Evolutionary conservation across 2,329 filamentous ascomycete species (phyloP).

Genomic region (Aspergillus sp.): DNA sequence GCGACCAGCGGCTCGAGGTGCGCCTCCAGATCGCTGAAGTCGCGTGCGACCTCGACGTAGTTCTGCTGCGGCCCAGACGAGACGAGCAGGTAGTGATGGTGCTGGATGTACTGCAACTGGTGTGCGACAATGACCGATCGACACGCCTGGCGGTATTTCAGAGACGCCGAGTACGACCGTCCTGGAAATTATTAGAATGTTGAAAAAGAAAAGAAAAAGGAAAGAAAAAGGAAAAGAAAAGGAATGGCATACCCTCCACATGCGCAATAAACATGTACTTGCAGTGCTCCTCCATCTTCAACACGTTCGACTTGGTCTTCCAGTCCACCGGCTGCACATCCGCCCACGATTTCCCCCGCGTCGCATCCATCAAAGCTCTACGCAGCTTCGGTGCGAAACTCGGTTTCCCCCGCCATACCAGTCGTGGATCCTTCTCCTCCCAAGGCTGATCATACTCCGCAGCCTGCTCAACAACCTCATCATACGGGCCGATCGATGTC

Average conservation of each 20-base stretch:
- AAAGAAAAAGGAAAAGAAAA: background rate
- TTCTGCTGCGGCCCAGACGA: conserved; percentile 46
- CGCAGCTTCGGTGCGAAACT: conserved; percentile 44
- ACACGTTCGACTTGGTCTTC: conserved; percentile 41
- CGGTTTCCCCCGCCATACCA: conserved; percentile 52
- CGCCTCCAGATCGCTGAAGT: conserved; percentile 55
- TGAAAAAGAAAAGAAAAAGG: background rate
- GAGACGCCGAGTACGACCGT: conserved; percentile 48
- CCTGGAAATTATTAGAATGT: conserved; percentile 13
- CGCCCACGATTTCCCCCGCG: conserved; percentile 45
- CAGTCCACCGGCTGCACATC: conserved; percentile 47
- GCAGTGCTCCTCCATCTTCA: conserved; percentile 54
- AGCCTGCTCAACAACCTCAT: conserved; percentile 35
- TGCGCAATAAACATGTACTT: conserved; percentile 54
- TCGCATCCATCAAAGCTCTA: conserved; percentile 39
- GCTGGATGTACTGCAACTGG: conserved; percentile 47
- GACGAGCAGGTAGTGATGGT: conserved; percentile 46
- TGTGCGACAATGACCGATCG: conserved; percentile 48
- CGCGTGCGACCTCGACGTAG: conserved; percentile 46
- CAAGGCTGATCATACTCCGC: conserved; percentile 27
- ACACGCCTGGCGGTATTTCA: conserved; percentile 52
- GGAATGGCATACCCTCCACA: conserved; percentile 46
- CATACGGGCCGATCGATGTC: conserved; percentile 37
- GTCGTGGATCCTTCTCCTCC: conserved; percentile 40
- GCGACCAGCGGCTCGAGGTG: conserved; percentile 37